A percentile compares a stretch with the other conserved stretches of the same genome.
phyloP scores from a whole-genome alignment of 441 rosid genomes.

The Pelargonium cotyledonis region DNA sequence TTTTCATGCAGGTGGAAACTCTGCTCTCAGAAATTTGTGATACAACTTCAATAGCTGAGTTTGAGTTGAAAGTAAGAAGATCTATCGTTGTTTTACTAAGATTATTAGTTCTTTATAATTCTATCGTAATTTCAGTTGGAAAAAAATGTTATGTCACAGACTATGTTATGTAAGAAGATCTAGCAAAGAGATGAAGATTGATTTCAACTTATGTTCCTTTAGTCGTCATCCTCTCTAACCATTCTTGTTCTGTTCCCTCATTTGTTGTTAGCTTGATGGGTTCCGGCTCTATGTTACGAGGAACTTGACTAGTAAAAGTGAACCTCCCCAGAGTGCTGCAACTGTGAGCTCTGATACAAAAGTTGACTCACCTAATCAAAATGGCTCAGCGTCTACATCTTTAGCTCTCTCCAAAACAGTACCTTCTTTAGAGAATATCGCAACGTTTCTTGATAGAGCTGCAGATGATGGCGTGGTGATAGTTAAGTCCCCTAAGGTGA shows the following conservation, averaged over 20 bases:
- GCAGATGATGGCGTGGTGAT: constrained; percentile 73
- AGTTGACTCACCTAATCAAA: constrained; percentile 24
- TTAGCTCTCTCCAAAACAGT: constrained; percentile 48
- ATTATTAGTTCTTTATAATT: constrained; percentile 17
- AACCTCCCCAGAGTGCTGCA: constrained; percentile 31
- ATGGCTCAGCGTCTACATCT: constrained; percentile 57
- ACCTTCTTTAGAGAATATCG: constrained; percentile 28
- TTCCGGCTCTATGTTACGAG: constrained; percentile 59
- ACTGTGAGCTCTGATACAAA: constrained; percentile 28
- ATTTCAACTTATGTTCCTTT: too few species aligned
- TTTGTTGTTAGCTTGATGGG: constrained; percentile 54
- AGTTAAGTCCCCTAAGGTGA: constrained; percentile 74
- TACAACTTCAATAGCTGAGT: constrained; percentile 67
- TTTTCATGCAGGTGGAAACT: constrained; percentile 50
- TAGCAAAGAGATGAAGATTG: too few species aligned
- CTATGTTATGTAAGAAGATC: too few species aligned
- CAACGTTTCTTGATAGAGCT: constrained; percentile 47
- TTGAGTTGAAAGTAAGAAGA: constrained; percentile 62
- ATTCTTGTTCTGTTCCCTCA: too few species aligned
- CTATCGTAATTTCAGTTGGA: constrained; percentile 9
- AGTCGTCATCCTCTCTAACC: too few species aligned
- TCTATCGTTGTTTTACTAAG: background rate
- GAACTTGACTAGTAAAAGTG: constrained; percentile 34
- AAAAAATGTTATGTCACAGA: too few species aligned
- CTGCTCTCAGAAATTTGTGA: constrained; percentile 60